A percentile compares a stretch with the other conserved stretches of the same genome.
Conservation (phyloP, 2,329 filamentous ascomycete genomes). For the Colletotrichum sp. region DNA sequence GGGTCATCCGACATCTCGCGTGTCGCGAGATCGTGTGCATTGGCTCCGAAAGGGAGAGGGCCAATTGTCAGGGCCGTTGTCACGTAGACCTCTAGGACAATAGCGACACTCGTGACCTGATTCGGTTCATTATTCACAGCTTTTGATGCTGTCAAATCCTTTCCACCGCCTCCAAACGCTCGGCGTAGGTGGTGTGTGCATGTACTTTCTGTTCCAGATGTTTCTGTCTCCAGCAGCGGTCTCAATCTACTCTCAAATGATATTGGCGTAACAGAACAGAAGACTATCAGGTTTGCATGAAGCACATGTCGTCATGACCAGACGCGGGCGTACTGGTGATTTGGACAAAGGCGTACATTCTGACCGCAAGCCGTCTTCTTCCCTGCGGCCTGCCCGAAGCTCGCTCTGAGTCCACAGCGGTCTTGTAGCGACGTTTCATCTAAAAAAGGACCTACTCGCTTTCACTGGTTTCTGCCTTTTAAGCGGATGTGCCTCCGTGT, state of each 20-base stretch:
- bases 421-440: background rate
- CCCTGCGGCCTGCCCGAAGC: background rate
- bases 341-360: background rate
- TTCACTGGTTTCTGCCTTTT: background rate
- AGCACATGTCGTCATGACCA: background rate
- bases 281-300: background rate
- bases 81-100: background rate
- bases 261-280: background rate
- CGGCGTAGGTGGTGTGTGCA: background rate
- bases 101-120: background rate
- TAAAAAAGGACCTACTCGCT: background rate
- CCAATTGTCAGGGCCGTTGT: background rate
- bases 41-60: background rate
- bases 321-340: background rate
- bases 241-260: background rate
- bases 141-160: background rate
- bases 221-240: background rate
- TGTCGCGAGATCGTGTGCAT: background rate
- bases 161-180: background rate
- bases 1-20: background rate
- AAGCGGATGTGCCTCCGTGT: conserved; percentile 58
- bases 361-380: background rate
- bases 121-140: background rate
- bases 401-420: background rate
- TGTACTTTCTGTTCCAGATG: background rate